Conservation (phyloP, 2,329 filamentous ascomycete species). For the Neonectria coccinea region DNA sequence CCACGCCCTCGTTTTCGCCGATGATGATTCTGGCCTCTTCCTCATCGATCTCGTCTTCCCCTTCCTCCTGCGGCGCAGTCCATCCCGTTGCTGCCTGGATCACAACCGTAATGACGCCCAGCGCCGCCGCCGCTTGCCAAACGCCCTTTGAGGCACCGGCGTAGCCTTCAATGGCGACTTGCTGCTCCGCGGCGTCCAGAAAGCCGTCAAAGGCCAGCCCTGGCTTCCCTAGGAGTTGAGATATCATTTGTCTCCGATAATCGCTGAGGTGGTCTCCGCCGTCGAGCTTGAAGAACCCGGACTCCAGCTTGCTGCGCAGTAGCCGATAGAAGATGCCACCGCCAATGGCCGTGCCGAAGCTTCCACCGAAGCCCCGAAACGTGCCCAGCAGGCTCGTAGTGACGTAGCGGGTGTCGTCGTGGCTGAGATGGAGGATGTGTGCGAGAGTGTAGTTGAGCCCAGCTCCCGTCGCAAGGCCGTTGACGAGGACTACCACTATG, state of each 20-base stretch:
- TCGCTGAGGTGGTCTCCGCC: slow-evolving; percentile 49
- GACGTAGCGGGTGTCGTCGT: slow-evolving; percentile 76
- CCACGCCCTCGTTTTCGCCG: slow-evolving; percentile 49
- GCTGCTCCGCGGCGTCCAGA: slow-evolving; percentile 55
- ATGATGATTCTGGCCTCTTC: slow-evolving; percentile 40
- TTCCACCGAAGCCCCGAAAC: slow-evolving; percentile 84
- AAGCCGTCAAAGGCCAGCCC: slow-evolving; percentile 60
- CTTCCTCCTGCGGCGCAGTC: slow-evolving; percentile 62
- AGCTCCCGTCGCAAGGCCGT: slow-evolving; percentile 79
- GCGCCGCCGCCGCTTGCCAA: slow-evolving; percentile 60
- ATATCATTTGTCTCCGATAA: slow-evolving; percentile 56
- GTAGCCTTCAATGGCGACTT: slow-evolving; percentile 62
- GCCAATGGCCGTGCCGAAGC: slow-evolving; percentile 83
- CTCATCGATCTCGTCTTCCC: slow-evolving; percentile 52
- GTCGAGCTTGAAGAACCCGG: slow-evolving; percentile 66
- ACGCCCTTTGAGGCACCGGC: slow-evolving; percentile 58
- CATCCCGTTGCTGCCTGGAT: slow-evolving; percentile 65
- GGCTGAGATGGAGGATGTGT: slow-evolving; percentile 80
- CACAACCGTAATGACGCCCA: slow-evolving; percentile 58
- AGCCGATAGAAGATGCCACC: slow-evolving; percentile 79
- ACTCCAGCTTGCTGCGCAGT: slow-evolving; percentile 65
- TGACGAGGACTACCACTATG: slow-evolving; percentile 71
- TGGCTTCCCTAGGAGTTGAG: slow-evolving; percentile 63
- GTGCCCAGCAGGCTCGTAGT: slow-evolving; percentile 81
- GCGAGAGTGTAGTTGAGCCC: slow-evolving; percentile 84